Conservation (phyloP, 164 flowering plant species). For the Amborella trichopoda region DNA sequence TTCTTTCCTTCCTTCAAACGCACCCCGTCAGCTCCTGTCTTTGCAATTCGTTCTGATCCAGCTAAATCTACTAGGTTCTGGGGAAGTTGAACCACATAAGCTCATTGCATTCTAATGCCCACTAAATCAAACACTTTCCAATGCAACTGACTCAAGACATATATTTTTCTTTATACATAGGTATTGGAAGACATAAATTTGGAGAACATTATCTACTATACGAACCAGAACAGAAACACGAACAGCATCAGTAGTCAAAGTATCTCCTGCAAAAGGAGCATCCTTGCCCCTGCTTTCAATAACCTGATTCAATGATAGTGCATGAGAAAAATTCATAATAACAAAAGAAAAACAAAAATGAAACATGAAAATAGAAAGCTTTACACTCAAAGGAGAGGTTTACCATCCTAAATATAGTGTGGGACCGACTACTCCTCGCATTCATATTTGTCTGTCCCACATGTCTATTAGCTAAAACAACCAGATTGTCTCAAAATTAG, state of each 20-base stretch:
- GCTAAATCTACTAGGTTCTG: constrained; percentile 98
- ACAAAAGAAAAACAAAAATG: constrained; percentile 1
- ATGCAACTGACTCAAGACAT: too few relatives aligned
- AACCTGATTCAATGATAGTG: constrained; percentile 39
- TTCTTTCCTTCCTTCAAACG: constrained; percentile 95
- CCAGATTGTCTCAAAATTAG: too few relatives aligned
- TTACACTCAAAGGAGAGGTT: not conserved
- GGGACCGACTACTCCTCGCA: constrained; percentile 90
- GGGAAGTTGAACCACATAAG: too few relatives aligned
- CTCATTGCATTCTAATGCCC: too few relatives aligned
- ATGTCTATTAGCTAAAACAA: constrained; percentile 71
- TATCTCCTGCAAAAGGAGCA: constrained; percentile 16
- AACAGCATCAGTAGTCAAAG: constrained; percentile 51
- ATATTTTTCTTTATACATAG: too few relatives aligned
- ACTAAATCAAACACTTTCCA: too few relatives aligned
- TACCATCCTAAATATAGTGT: constrained; percentile 97
- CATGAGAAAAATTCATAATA: constrained; percentile 1
- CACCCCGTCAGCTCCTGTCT: constrained; percentile 95
- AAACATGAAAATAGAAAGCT: not conserved
- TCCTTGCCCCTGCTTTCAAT: constrained; percentile 88
- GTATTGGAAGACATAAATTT: too few relatives aligned
- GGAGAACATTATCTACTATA: too few relatives aligned
- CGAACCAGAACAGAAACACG: constrained; percentile 96
- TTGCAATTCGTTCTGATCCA: constrained; percentile 92
- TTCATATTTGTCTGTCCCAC: constrained; percentile 99